These are phyloP conservation scores for Lentinula sp. DNA, from an alignment of 768 basidiomycete genomes.

Conservation along the genomic window DNA sequence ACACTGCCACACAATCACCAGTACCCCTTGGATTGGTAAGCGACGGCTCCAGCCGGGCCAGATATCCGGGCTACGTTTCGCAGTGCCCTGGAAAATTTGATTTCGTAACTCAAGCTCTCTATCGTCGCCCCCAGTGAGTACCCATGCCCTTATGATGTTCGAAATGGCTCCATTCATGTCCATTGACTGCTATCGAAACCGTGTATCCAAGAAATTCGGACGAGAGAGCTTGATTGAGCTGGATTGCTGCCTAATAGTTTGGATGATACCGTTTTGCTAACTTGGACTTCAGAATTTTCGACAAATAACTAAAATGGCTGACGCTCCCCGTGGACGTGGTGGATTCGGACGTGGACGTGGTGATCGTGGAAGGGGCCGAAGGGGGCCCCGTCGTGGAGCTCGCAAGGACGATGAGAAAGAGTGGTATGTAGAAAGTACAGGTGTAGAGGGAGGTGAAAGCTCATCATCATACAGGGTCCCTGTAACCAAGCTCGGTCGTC, in stretches of 20 bases:
- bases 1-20: neutral
- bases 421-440: slow-evolving; percentile 56
- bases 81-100: neutral
- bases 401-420: slow-evolving; percentile 99
- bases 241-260: slow-evolving; percentile 37
- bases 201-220: neutral
- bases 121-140: slow-evolving; percentile 4
- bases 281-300: slow-evolving; percentile 13
- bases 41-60: neutral
- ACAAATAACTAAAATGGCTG: slow-evolving; percentile 59
- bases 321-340: slow-evolving; percentile 64
- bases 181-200: neutral
- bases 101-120: neutral
- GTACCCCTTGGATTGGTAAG: neutral
- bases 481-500: slow-evolving; percentile 98
- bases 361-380: slow-evolving; percentile 82
- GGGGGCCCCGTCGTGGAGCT: slow-evolving; percentile 90
- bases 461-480: slow-evolving; percentile 62
- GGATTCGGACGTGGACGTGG: slow-evolving; percentile 88
- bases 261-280: slow-evolving; percentile 36
- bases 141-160: neutral
- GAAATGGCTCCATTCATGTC: neutral
- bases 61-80: neutral
- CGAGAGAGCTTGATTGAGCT: slow-evolving; percentile 19
- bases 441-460: neutral